Conservation (phyloP, 306 rosid species). For the Acacia crassicarpa region DNA sequence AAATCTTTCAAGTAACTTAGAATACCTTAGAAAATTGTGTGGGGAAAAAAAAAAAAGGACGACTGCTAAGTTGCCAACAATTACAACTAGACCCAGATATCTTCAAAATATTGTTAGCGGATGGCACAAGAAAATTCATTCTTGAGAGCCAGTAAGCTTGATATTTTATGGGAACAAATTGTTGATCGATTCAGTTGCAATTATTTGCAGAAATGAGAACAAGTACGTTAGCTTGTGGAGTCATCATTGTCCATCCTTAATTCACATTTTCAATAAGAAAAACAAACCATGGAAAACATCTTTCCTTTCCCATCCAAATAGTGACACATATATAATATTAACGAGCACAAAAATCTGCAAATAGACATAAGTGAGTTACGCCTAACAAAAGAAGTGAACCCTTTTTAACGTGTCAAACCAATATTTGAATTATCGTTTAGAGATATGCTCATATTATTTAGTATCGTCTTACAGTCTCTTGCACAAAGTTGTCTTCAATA, state of each 20-base stretch:
- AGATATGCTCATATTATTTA: too few relatives aligned
- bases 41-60: too few relatives aligned
- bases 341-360: not conserved
- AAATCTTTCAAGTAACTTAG: too few relatives aligned
- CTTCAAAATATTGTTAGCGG: not conserved
- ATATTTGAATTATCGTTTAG: too few relatives aligned
- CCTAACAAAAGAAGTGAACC: too few relatives aligned
- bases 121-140: not conserved
- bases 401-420: too few relatives aligned
- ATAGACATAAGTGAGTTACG: not conserved
- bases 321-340: not conserved
- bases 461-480: fast-evolving
- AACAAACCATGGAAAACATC: constrained; percentile 20
- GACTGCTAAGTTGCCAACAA: too few relatives aligned
- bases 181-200: not conserved
- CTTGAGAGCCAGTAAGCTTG: not conserved
- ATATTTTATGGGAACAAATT: not conserved
- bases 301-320: not conserved
- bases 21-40: not conserved
- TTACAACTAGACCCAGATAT: not conserved
- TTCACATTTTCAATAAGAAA: constrained; percentile 20
- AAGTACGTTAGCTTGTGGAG: constrained; percentile 11
- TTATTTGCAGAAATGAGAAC: constrained; percentile 20
- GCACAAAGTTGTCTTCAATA: too few relatives aligned
- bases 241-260: constrained; percentile 29